Percentiles rank a stretch among this genome's conserved stretches.
Evolutionary conservation across 106 monocot species (phyloP).

Genomic region (Hemerocallis citrina): DNA sequence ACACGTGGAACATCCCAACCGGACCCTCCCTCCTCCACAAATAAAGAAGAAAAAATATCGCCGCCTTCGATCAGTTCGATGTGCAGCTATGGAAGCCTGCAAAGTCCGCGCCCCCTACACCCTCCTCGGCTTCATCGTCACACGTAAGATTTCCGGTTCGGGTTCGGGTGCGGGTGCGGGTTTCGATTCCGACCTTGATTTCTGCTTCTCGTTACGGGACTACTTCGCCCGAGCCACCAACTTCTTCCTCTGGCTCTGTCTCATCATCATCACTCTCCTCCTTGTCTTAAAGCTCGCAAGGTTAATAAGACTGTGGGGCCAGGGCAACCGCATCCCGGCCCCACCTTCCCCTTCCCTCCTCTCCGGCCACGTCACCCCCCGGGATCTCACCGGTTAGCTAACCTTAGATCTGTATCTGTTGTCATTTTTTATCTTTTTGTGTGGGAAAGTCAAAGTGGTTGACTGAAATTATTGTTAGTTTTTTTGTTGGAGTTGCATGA

Average conservation of each 20-base stretch:
- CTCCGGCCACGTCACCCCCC: slow-evolving; percentile 15
- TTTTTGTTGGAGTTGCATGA: slow-evolving; percentile 52
- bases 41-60: no score
- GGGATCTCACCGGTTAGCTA: slow-evolving; percentile 28
- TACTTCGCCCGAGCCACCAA: slow-evolving; percentile 41
- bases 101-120: slow-evolving; percentile 7
- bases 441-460: no score
- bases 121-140: slow-evolving; percentile 31
- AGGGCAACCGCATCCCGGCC: slow-evolving; percentile 43
- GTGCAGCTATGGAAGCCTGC: slow-evolving; percentile 7
- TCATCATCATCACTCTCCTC: slow-evolving; percentile 38
- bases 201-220: slow-evolving; percentile 13
- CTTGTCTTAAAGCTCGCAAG: slow-evolving; percentile 25
- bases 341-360: slow-evolving; percentile 27
- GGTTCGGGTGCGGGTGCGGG: no score
- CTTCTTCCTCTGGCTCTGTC: slow-evolving; percentile 37
- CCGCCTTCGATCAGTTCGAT: no score
- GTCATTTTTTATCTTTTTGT: no score
- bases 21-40: no score
- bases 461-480: no score
- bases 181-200: neutral
- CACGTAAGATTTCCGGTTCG: slow-evolving; percentile 4
- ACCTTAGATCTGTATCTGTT: no score
- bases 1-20: no score
- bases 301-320: slow-evolving; percentile 35